Conservation (phyloP, 805 yeast genomes). For the Yarrowia osloensis region DNA sequence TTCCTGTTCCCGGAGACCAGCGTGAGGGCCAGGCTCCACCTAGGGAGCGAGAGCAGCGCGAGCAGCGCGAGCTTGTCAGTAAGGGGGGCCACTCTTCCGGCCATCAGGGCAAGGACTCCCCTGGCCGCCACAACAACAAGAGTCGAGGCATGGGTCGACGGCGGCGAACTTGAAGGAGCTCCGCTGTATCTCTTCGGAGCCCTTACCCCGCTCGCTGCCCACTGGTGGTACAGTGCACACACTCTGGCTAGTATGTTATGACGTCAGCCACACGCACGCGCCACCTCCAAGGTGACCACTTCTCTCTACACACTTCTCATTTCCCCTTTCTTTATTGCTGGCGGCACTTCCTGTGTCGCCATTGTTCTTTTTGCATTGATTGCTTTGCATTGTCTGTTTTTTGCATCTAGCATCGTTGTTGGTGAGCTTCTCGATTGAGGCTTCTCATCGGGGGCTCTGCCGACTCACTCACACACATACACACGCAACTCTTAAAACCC, state of each 20-base stretch:
- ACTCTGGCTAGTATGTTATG: too few species aligned
- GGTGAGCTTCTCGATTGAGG: not conserved
- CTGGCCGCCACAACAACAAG: not conserved
- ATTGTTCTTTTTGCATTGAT: not conserved
- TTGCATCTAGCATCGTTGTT: not conserved
- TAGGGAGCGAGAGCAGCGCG: not conserved
- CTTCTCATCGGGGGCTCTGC: too few species aligned
- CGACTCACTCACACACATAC: too few species aligned
- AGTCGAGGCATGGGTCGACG: constrained; percentile 9
- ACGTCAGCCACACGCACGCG: not conserved
- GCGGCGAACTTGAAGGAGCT: not conserved
- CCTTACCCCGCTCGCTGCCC: too few species aligned
- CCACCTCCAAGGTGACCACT: not conserved
- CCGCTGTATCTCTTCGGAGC: not conserved
- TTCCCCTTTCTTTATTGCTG: not conserved
- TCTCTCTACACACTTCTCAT: not conserved
- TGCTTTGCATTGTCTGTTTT: not conserved
- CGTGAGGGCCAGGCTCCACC: not conserved
- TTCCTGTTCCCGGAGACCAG: constrained; percentile 15
- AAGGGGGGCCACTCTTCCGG: not conserved
- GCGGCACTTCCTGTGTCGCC: not conserved
- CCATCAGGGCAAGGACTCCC: constrained; percentile 4
- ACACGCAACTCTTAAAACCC: too few species aligned
- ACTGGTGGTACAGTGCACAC: too few species aligned
- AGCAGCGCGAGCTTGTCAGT: constrained; percentile 4